These are phyloP conservation scores for Mariannaea elegans DNA, from an alignment of 2,329 filamentous ascomycete genomes.

Conservation along the genomic window DNA sequence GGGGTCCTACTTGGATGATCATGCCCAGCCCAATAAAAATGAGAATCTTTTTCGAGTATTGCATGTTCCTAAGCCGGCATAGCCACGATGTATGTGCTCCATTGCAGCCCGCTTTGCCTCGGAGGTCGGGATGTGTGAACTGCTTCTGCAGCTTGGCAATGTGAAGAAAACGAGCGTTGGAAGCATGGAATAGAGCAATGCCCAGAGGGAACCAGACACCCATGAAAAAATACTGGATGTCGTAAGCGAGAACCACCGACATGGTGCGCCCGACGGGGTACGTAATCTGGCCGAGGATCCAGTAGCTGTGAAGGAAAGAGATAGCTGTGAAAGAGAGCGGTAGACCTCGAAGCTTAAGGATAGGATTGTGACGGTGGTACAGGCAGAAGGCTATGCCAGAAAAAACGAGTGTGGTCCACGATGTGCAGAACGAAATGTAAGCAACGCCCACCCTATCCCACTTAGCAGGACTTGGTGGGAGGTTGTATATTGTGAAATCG, in stretches of 20 bases:
- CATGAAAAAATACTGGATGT: slow-evolving; percentile 69
- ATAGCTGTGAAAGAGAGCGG: slow-evolving; percentile 52
- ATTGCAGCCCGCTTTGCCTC: background rate
- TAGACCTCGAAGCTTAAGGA: slow-evolving; percentile 52
- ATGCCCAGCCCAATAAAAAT: slow-evolving; percentile 63
- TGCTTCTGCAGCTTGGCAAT: slow-evolving; percentile 61
- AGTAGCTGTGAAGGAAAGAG: slow-evolving; percentile 53
- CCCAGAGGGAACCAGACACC: slow-evolving; percentile 69
- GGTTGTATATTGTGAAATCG: background rate
- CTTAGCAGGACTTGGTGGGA: slow-evolving; percentile 40
- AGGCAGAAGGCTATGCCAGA: slow-evolving; percentile 52
- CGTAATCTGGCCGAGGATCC: slow-evolving; percentile 49
- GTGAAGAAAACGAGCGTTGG: slow-evolving; percentile 67
- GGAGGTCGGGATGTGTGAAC: slow-evolving; percentile 29
- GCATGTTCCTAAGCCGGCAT: slow-evolving; percentile 43
- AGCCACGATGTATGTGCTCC: slow-evolving; percentile 21
- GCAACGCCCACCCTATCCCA: slow-evolving; percentile 52
- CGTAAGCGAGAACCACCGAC: slow-evolving; percentile 54
- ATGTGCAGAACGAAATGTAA: slow-evolving; percentile 46
- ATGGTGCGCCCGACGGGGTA: slow-evolving; percentile 48
- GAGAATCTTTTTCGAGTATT: slow-evolving; percentile 56
- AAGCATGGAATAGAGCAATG: slow-evolving; percentile 71
- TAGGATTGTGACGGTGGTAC: slow-evolving; percentile 49
- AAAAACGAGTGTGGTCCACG: slow-evolving; percentile 52
- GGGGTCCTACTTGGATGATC: slow-evolving; percentile 58